phyloP scores from a whole-genome alignment of 225 moss, liverwort and hornwort genomes.

The Bryoerythrophyllum caledonicum region DNA sequence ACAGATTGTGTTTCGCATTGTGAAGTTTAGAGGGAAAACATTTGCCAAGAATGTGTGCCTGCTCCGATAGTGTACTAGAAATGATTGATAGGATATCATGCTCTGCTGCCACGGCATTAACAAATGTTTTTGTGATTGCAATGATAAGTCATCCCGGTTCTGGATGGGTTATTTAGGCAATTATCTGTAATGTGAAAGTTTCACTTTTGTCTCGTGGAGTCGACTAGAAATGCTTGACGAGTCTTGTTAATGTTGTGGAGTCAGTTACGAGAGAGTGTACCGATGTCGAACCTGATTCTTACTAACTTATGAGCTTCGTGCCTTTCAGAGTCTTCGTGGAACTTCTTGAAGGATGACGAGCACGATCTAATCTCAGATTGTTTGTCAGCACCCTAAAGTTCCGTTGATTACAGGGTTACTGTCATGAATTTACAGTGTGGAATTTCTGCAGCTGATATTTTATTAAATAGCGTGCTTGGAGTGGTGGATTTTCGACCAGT shows the following conservation, averaged over 20 bases:
- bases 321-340: constrained; percentile 40
- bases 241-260: not conserved
- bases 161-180: constrained; percentile 26
- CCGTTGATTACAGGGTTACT: not conserved
- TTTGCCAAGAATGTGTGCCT: constrained; percentile 20
- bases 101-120: not conserved
- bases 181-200: constrained; percentile 18
- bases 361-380: constrained; percentile 2
- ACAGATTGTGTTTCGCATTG: constrained; percentile 19
- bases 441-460: constrained; percentile 60
- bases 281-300: not conserved
- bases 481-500: constrained; percentile 68
- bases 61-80: constrained; percentile 14
- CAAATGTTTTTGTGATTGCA: constrained; percentile 21
- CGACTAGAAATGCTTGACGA: constrained; percentile 2
- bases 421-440: not conserved
- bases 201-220: constrained; percentile 10
- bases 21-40: constrained; percentile 21
- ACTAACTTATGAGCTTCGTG: constrained; percentile 9
- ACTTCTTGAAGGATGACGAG: not conserved
- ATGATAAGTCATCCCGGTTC: constrained; percentile 19
- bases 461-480: constrained; percentile 57
- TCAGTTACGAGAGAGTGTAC: not conserved
- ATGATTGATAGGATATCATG: constrained; percentile 15
- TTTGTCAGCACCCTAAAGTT: not conserved